Evolutionary conservation across 345 rosid species (phyloP), one percentile per base, ranked within the genome.

Genomic region (Aurinia saxatilis): DNA sequence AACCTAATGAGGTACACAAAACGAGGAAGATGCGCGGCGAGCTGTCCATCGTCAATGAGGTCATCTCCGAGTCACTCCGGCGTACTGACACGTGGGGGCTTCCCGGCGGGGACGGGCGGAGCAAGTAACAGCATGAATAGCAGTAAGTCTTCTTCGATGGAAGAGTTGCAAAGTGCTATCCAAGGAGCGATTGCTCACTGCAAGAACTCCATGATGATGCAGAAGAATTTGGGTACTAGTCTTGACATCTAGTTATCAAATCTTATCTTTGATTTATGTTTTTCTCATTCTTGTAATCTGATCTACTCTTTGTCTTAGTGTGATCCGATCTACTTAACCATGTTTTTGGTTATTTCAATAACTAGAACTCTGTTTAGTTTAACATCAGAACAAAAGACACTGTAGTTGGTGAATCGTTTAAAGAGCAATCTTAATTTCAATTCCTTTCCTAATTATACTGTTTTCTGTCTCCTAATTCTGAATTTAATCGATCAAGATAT

Each of bases 51-150:
- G 4, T 87, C 98, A 15, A 88, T 85, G 85, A 70, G 90, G 41
- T 91, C 96, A 5, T 88, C 96, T 5, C 98, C 98, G 16, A 89
- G 82, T 52, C 96, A 89, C 70, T 92, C 98, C 13, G 96, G 98
- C 3, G 84, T 83, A 8, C 82, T 87, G 27, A 63, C 75, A 25
- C 75, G 80, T 25, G 71, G 65, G 7, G 90, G 75, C 0, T 68
- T 73, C 0, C 76, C 72, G 5, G 61, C 31, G 31, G 31, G 31
- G 31, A 27, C 31, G 31, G 31, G 7, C 31, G 31, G 31, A 27
- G 31, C 31, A 27, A 27, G 57, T 41, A 62, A 48, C 7, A 58
- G 16, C 50, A 34, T 25, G 34, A 65, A 11, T 13, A 51, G 23
- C 14, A 66, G 59, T 36, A 39, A 45, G 58, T 58, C 71, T 11